Evolutionary conservation across 371 early-diverging fungal species (phyloP), one percentile per base, ranked within the genome.

Genomic region (Mucor indicus): DNA sequence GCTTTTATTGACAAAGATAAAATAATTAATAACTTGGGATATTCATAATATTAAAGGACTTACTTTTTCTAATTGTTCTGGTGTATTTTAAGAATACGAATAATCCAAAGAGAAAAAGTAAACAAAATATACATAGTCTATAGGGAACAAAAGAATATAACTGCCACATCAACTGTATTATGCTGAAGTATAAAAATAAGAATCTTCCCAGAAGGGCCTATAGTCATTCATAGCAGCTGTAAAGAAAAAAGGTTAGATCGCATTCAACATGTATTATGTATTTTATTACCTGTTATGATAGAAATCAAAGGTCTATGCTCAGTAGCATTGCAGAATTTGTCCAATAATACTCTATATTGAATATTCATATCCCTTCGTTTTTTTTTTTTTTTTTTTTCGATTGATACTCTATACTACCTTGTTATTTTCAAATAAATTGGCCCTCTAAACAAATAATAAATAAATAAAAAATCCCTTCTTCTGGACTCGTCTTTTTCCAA

Each of bases 121-220:
- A n/a, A n/a, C n/a, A n/a, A n/a, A n/a, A n/a, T n/a, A n/a, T n/a
- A n/a, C n/a, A n/a, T n/a, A n/a, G n/a, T n/a, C n/a, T n/a, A n/a
- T n/a, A n/a, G n/a, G n/a, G n/a, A n/a, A n/a, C n/a, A n/a, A n/a
- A n/a, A n/a, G n/a, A n/a, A n/a, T n/a, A n/a, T n/a, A n/a, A n/a
- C n/a, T n/a, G n/a, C n/a, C n/a, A n/a, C n/a, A n/a, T n/a, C n/a
- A n/a, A n/a, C n/a, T n/a, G n/a, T n/a, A n/a, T n/a, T n/a, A n/a
- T n/a, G n/a, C 72, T 6, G 72, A 43, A 12, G 72, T 72, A 35
- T 69, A 68, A 43, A 72, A 72, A 46, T 68, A 72, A 22, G 47
- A 60, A 15, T 63, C 63, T 41, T 72, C 69, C 73, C 73, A 72
- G 19, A 72, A 66, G 23, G 67, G 64, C 33, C 64, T 44, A 49